phyloP scores from a whole-genome alignment of 2,329 filamentous ascomycete genomes.

The Stagonosporopsis tanaceti region DNA sequence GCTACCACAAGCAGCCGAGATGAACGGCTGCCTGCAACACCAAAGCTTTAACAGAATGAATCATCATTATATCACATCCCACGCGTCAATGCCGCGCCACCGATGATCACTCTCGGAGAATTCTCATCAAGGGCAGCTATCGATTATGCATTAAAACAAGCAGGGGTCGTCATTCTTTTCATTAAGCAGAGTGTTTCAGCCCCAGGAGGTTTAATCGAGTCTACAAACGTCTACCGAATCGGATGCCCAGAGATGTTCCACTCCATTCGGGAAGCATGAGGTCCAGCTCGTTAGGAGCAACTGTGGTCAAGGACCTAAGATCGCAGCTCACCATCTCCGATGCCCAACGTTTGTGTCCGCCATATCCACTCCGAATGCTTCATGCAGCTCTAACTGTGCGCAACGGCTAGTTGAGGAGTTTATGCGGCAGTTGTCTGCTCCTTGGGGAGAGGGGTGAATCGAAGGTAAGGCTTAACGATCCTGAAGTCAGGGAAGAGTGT shows the following conservation, averaged over 20 bases:
- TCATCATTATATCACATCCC: not conserved
- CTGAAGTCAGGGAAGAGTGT: constrained; percentile 66
- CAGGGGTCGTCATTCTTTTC: constrained; percentile 20
- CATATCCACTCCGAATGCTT: constrained; percentile 3
- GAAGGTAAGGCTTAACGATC: constrained; percentile 69
- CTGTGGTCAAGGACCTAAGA: constrained; percentile 1
- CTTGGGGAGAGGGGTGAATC: constrained; percentile 66
- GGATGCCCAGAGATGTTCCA: constrained; percentile 1
- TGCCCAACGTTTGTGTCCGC: constrained; percentile 15
- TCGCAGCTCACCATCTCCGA: constrained; percentile 13
- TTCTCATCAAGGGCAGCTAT: not conserved
- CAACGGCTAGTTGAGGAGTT: constrained; percentile 1
- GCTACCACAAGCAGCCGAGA: too few species aligned
- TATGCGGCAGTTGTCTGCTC: constrained; percentile 62
- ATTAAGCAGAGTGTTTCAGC: constrained; percentile 23
- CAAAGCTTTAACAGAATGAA: not conserved
- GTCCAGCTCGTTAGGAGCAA: constrained; percentile 2
- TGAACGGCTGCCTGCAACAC: not conserved
- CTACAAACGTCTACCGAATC: constrained; percentile 13
- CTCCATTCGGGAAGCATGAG: constrained; percentile 16
- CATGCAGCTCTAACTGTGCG: constrained; percentile 4
- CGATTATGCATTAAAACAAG: constrained; percentile 9
- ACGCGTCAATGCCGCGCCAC: constrained; percentile 3
- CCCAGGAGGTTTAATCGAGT: constrained; percentile 7
- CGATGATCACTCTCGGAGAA: not conserved